These are phyloP conservation scores for Phialemonium atrogriseum DNA, from an alignment of 2,329 filamentous ascomycete species.

Conservation along the genomic window DNA sequence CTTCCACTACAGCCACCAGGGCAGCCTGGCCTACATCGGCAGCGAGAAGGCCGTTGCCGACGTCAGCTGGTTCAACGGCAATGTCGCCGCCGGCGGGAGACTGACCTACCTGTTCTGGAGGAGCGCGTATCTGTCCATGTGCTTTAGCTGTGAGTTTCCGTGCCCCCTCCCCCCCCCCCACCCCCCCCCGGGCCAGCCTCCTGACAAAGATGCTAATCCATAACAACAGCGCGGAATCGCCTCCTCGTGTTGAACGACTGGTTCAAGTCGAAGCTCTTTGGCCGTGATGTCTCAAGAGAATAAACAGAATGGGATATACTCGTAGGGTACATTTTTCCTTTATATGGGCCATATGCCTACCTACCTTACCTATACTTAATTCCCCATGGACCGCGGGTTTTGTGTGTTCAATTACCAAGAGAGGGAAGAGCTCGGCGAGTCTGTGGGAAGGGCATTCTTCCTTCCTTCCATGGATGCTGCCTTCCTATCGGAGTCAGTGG, in stretches of 20 bases:
- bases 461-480: too few species aligned
- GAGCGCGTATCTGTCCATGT: conserved; percentile 98
- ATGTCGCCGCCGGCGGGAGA: conserved; percentile 86
- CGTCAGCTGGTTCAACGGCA: conserved; percentile 94
- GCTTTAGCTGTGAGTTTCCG: conserved; percentile 81
- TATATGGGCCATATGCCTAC: too few species aligned
- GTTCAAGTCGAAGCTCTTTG: conserved; percentile 94
- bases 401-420: too few species aligned
- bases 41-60: conserved; percentile 95
- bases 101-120: conserved; percentile 98
- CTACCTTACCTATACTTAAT: too few species aligned
- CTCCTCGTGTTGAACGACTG: conserved; percentile 90
- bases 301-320: too few species aligned
- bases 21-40: conserved; percentile 93
- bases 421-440: too few species aligned
- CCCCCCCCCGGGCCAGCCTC: conserved; percentile 7
- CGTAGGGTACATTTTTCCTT: too few species aligned
- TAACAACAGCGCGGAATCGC: conserved; percentile 70
- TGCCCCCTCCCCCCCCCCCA: background rate
- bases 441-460: too few species aligned
- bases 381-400: too few species aligned
- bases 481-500: too few species aligned
- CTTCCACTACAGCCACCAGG: conserved; percentile 98
- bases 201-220: too few species aligned
- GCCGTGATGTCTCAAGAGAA: conserved; percentile 85